These are phyloP conservation scores for Pseudognaphalium luteoalbum DNA, from an alignment of 129 eudicot species.

Conservation along the genomic window DNA sequence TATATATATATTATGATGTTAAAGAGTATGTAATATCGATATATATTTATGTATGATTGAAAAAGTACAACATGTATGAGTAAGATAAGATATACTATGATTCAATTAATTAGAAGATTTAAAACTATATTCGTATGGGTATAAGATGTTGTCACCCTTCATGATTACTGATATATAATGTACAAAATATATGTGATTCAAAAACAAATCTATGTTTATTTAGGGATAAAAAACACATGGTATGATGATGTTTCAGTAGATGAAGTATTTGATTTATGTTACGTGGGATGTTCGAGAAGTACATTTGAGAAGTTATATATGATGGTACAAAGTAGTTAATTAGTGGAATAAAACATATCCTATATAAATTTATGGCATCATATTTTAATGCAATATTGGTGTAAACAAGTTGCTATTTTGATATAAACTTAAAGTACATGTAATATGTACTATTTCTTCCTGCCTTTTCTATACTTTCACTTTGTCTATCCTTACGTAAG, in stretches of 20 bases:
- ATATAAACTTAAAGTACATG: constrained; percentile 39
- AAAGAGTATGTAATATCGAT: no score
- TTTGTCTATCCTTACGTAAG: constrained; percentile 38
- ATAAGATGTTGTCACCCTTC: background rate
- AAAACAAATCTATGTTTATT: background rate
- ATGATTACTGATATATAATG: background rate
- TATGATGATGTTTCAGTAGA: background rate
- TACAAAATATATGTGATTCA: background rate
- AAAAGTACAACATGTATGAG: no score
- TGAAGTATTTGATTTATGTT: constrained; percentile 13
- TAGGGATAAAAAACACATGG: background rate
- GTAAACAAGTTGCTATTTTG: constrained; percentile 29
- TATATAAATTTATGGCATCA: constrained; percentile 19
- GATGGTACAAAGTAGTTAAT: constrained; percentile 20
- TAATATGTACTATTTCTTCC: constrained; percentile 26
- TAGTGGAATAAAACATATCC: constrained; percentile 12
- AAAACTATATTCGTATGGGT: background rate
- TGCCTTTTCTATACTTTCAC: constrained; percentile 37
- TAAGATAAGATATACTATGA: no score
- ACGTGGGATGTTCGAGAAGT: background rate
- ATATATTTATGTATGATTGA: no score
- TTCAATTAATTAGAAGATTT: no score
- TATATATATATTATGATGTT: no score
- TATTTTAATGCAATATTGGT: constrained; percentile 23
- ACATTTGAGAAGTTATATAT: background rate